phyloP scores from a whole-genome alignment of 495 filamentous ascomycete species.

The Extremus antarcticus region DNA sequence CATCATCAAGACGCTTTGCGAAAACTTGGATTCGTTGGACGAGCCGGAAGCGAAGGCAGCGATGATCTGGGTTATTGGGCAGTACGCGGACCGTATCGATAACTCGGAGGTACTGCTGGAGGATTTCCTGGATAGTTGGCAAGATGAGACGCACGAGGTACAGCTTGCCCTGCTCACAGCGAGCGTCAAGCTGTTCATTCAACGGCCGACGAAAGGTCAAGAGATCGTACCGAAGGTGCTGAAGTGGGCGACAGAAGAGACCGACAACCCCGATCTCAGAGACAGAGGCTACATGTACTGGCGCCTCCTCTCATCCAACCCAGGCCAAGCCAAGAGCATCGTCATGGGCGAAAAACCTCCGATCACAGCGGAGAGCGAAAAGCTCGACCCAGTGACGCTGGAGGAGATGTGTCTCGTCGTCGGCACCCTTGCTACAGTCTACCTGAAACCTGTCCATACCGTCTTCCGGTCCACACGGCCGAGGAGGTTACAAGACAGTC shows the following conservation, averaged over 20 bases:
- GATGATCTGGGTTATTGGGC: conserved; percentile 99
- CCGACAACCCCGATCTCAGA: conserved; percentile 91
- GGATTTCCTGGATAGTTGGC: conserved; percentile 87
- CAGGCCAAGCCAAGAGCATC: conserved; percentile 70
- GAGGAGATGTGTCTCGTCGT: conserved; percentile 97
- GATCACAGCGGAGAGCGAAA: conserved; percentile 93
- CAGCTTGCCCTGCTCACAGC: conserved; percentile 91
- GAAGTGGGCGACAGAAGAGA: conserved; percentile 98
- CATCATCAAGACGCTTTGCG: conserved; percentile 90
- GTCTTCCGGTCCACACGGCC: conserved; percentile 90
- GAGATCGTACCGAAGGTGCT: conserved; percentile 89
- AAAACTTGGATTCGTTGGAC: conserved; percentile 92
- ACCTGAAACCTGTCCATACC: conserved; percentile 92
- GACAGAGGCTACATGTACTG: conserved; percentile 99
- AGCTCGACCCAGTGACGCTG: conserved; percentile 78
- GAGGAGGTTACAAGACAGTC: conserved; percentile 63
- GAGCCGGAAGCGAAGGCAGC: conserved; percentile 98
- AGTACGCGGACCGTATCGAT: conserved; percentile 94
- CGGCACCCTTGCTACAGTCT: conserved; percentile 91
- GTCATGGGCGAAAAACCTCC: conserved; percentile 97
- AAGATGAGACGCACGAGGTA: conserved; percentile 88
- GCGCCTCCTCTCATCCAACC: conserved; percentile 91
- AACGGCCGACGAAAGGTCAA: conserved; percentile 88
- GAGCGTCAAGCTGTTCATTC: conserved; percentile 96
- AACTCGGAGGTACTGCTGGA: conserved; percentile 89